Evolutionary conservation across 1,284 basidiomycete genomes (phyloP).

Genomic region (Heterobasidion parviporum): DNA sequence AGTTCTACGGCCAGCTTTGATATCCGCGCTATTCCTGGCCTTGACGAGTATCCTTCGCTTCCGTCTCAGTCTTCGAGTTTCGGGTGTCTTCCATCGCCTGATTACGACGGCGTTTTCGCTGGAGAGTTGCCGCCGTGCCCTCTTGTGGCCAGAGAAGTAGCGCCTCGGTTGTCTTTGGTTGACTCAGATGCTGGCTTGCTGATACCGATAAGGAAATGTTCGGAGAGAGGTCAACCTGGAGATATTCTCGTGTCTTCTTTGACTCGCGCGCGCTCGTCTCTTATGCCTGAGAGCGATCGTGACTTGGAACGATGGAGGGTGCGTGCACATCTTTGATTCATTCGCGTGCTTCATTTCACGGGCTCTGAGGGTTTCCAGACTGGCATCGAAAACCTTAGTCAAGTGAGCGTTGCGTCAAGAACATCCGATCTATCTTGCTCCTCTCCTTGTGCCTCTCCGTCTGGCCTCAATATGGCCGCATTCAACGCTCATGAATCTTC

Average conservation of each 20-base stretch:
- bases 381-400: no score
- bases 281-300: not conserved
- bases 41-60: not conserved
- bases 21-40: not conserved
- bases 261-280: not conserved
- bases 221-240: not conserved
- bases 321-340: not conserved
- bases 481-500: not conserved
- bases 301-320: not conserved
- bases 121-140: not conserved
- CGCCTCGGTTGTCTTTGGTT: not conserved
- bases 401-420: no score
- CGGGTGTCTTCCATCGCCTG: not conserved
- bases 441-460: no score
- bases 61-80: not conserved
- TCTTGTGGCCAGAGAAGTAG: not conserved
- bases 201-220: not conserved
- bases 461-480: no score
- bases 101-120: not conserved
- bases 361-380: no score
- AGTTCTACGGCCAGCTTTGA: not conserved
- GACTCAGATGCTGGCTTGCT: not conserved
- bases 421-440: no score
- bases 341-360: not conserved
- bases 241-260: not conserved